These are phyloP conservation scores for Lanmaoa rubissima DNA, from an alignment of 768 basidiomycete species.

Conservation along the genomic window DNA sequence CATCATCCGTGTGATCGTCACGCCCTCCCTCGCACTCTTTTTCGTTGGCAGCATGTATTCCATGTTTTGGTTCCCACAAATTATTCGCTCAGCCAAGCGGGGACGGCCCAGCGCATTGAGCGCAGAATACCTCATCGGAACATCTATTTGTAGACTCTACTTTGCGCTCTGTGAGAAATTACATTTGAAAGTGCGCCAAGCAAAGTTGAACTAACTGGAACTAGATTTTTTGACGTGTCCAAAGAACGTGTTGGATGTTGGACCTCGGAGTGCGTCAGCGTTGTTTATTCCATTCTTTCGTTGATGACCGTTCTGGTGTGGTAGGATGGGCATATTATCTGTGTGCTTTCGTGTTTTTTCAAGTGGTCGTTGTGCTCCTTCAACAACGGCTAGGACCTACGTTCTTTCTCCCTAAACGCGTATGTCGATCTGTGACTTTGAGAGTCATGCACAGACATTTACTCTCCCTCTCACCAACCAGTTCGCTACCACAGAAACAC, in stretches of 20 bases:
- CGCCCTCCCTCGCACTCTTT: slow-evolving; percentile 60
- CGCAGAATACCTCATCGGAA: slow-evolving; percentile 73
- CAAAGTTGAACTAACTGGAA: background rate
- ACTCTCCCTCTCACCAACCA: slow-evolving; percentile 24
- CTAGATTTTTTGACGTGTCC: slow-evolving; percentile 82
- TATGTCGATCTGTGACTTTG: slow-evolving; percentile 32
- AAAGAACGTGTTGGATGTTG: slow-evolving; percentile 80
- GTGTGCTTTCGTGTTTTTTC: slow-evolving; percentile 56
- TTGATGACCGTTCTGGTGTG: slow-evolving; percentile 1
- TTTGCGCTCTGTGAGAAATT: slow-evolving; percentile 67
- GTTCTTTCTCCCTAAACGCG: slow-evolving; percentile 78
- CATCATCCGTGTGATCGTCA: slow-evolving; percentile 71
- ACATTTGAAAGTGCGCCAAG: background rate
- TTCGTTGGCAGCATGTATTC: slow-evolving; percentile 72
- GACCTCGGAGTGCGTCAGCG: slow-evolving; percentile 58
- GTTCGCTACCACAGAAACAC: slow-evolving; percentile 61
- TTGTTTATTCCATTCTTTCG: background rate
- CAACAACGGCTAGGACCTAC: slow-evolving; percentile 78
- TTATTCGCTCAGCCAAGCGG: slow-evolving; percentile 69
- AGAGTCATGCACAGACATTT: background rate
- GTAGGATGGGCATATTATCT: slow-evolving; percentile 67
- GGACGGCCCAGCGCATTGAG: slow-evolving; percentile 69
- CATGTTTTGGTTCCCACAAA: slow-evolving; percentile 83
- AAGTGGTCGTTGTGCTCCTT: slow-evolving; percentile 59
- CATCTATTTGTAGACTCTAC: slow-evolving; percentile 66